Base-by-base conservation (phyloP, 345 rosid species). In the Eucalyptus rudis region DNA sequence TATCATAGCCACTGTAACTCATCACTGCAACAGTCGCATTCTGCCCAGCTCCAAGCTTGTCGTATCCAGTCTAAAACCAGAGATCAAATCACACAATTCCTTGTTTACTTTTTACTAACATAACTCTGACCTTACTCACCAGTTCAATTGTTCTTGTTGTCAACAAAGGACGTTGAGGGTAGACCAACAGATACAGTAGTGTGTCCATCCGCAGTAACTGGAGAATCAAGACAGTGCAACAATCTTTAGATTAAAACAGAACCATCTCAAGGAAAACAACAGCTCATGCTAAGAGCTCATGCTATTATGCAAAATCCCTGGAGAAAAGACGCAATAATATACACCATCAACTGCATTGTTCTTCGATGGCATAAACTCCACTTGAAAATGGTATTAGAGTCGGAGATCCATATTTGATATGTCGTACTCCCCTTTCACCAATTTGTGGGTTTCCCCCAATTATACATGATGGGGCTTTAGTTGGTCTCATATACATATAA, bases 31-130 rank as follows among this genome's bases (percentile, higher is more conserved):
- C 98, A 88, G 98, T 97, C 87, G 99, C 99, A 94, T 97, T 97
- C 91, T 97, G 98, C 91, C 99, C 99, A 88, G 99, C 99, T 90
- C 99, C 99, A 90, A 97, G 99, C 92, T 97, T 96, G 92, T 97
- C 99, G 87, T 95, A 97, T 90, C 98, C 98, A 87, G 95, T 94
- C 99, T 97, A 93, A 93, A 90, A 92, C 44, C 80, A 88, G 44
- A 86, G 59, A 86, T 54, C 44, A 86, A 86, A 54, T 76, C 15
- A 1, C 17, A 51, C 87, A 49, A 27, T 50, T 62, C 83, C 83
- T 76, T 40, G 7, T 76, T 31, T 52, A 40, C 83, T 76, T 76
- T 76, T 36, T 40, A 76, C 83, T 76, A 49, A 50, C 27, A 33
- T 33, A 49, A 68, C 43, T 29, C 31, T 31, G 66, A 86, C 76